Evolutionary conservation across 129 eudicot genomes (phyloP).

Genomic region (Gnaphalium uliginosum): DNA sequence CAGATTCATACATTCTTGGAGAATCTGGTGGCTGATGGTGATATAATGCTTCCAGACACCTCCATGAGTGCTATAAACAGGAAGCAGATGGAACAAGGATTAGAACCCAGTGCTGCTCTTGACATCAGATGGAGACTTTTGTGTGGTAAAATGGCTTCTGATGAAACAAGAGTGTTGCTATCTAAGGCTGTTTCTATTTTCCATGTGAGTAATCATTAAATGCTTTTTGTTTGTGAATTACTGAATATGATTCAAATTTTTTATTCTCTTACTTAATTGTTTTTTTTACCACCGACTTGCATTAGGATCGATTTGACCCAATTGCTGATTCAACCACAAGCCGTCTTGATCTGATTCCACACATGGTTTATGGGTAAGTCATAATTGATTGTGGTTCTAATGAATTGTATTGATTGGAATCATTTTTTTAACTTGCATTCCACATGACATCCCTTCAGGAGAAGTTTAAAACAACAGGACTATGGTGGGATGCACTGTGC

Average conservation of each 20-base stretch:
- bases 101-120: constrained; percentile 38
- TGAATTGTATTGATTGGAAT: neutral
- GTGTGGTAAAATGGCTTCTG: constrained; percentile 62
- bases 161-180: constrained; percentile 56
- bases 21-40: constrained; percentile 52
- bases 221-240: neutral
- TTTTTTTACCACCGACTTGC: neutral
- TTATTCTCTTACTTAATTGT: neutral
- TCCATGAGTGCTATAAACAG: constrained; percentile 44
- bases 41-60: constrained; percentile 54
- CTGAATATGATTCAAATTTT: neutral
- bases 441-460: constrained; percentile 48
- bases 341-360: constrained; percentile 68
- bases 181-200: constrained; percentile 82
- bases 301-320: constrained; percentile 75
- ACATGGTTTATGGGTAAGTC: constrained; percentile 80
- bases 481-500: constrained; percentile 93
- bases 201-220: constrained; percentile 60
- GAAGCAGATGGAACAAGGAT: constrained; percentile 49
- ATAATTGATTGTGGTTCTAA: neutral
- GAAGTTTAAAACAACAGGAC: constrained; percentile 54
- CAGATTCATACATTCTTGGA: constrained; percentile 50
- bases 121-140: constrained; percentile 85
- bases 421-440: constrained; percentile 4
- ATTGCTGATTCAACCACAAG: constrained; percentile 65